phyloP scores from a whole-genome alignment of 1,284 basidiomycete species.

The Irpex rosettiformis region DNA sequence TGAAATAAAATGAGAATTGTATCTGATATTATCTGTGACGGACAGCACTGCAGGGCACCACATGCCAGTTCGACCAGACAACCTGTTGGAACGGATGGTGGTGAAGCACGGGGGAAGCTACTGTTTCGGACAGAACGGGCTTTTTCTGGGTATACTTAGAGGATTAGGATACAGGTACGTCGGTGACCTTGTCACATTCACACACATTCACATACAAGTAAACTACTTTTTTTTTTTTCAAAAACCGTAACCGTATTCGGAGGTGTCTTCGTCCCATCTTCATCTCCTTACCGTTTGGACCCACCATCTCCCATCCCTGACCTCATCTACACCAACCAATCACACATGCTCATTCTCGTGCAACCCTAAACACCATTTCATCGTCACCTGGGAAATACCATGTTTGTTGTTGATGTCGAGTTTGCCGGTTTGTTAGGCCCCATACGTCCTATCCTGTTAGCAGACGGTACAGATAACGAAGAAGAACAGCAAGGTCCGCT shows the following conservation, averaged over 20 bases:
- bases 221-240: too few relatives aligned
- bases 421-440: not conserved
- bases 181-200: too few relatives aligned
- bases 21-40: too few relatives aligned
- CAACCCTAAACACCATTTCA: not conserved
- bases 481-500: not conserved
- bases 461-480: not conserved
- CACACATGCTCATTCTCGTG: not conserved
- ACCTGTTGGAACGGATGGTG: not conserved
- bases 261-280: not conserved
- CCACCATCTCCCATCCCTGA: not conserved
- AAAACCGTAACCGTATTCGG: not conserved
- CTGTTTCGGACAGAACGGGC: not conserved
- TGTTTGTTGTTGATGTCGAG: not conserved
- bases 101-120: not conserved
- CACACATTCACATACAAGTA: too few relatives aligned
- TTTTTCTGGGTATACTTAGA: not conserved
- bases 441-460: not conserved
- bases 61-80: not conserved
- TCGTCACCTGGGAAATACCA: not conserved
- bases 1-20: too few relatives aligned
- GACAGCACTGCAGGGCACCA: not conserved
- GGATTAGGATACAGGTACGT: not conserved
- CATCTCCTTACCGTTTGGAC: not conserved
- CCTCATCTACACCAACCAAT: not conserved